Conservation (phyloP, 1,284 basidiomycete species). For the Rugosomyces carneus region DNA sequence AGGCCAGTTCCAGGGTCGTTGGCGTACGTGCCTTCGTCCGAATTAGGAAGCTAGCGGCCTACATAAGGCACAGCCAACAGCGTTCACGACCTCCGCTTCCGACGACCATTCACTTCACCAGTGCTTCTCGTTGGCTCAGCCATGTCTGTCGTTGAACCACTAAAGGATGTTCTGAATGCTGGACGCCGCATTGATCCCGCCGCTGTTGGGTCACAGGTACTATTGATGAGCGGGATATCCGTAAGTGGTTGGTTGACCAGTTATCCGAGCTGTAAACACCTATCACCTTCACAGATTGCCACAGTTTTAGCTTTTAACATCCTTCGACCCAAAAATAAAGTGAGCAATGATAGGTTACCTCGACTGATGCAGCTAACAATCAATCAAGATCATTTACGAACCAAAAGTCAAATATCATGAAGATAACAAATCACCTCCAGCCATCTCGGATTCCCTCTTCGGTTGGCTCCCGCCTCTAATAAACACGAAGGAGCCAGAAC, state of each 20-base stretch:
- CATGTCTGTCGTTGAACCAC: conserved; percentile 2
- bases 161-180: conserved; percentile 6
- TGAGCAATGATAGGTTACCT: conserved; percentile 20
- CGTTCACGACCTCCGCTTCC: neutral
- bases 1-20: neutral
- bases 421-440: conserved; percentile 72
- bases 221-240: conserved; percentile 61
- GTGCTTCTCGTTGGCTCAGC: neutral
- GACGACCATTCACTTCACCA: neutral
- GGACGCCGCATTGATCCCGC: conserved; percentile 36
- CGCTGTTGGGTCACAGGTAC: conserved; percentile 78
- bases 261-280: conserved; percentile 4
- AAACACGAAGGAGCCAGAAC: conserved; percentile 79
- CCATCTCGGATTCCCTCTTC: conserved; percentile 73
- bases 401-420: conserved; percentile 82
- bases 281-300: conserved; percentile 34
- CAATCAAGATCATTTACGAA: conserved; percentile 56
- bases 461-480: conserved; percentile 87
- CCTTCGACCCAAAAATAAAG: conserved; percentile 73
- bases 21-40: neutral
- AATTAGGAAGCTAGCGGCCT: conserved; percentile 3
- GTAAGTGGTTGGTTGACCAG: conserved; percentile 31
- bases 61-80: neutral
- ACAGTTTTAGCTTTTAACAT: conserved; percentile 69
- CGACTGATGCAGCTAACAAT: neutral